Percentiles rank a stretch among this genome's conserved stretches.
These are phyloP conservation scores for Smallanthus sonchifolius DNA, from an alignment of 129 eudicot genomes.

Conservation along the genomic window DNA sequence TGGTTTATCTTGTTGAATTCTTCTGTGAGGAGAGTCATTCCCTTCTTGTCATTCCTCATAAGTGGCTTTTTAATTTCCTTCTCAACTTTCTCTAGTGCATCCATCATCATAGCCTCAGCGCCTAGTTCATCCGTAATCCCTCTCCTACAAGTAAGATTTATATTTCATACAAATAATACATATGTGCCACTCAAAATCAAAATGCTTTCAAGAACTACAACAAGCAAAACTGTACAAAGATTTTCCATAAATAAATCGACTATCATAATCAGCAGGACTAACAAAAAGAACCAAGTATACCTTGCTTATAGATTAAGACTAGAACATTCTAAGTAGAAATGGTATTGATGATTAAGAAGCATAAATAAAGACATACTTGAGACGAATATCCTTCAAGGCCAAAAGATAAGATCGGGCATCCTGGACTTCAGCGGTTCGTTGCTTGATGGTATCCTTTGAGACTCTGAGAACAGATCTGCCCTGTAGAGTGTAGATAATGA, in stretches of 20 bases:
- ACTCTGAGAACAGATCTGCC: slow-evolving; percentile 78
- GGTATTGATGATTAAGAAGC: background rate
- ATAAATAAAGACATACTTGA: slow-evolving; percentile 45
- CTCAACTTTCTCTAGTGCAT: slow-evolving; percentile 80
- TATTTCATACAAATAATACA: background rate
- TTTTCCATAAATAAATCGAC: background rate
- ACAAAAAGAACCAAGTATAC: no score
- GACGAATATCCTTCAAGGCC: slow-evolving; percentile 71
- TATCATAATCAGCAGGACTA: background rate
- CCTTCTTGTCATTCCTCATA: slow-evolving; percentile 79
- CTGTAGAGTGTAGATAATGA: slow-evolving; percentile 53
- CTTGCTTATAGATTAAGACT: background rate
- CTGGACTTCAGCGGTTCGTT: slow-evolving; percentile 61
- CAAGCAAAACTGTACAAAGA: background rate
- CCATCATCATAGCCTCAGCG: slow-evolving; percentile 82
- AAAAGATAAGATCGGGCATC: slow-evolving; percentile 76
- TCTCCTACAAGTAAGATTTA: slow-evolving; percentile 57
- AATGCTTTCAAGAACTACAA: background rate
- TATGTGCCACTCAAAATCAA: background rate
- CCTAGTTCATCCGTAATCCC: slow-evolving; percentile 82
- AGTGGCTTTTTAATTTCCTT: slow-evolving; percentile 79
- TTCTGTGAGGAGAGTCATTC: slow-evolving; percentile 57
- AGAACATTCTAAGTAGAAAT: background rate
- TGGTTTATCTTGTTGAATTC: slow-evolving; percentile 75
- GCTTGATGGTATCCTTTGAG: slow-evolving; percentile 73